Base-by-base conservation (phyloP, 1,284 basidiomycete genomes). In the Microbotryum scabiosae region DNA sequence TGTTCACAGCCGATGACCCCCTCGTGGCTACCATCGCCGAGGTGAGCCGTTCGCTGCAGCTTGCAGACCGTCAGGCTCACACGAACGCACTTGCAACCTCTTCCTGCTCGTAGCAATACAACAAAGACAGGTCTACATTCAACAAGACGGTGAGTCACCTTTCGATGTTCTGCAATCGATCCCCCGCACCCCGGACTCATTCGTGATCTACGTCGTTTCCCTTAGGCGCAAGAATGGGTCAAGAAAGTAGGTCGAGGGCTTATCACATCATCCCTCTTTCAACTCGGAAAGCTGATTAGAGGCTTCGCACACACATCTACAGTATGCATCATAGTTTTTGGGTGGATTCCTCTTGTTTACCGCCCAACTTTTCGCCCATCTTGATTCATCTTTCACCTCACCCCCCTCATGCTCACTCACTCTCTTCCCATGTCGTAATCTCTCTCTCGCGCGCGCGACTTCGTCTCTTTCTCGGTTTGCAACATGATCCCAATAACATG, bases 1-100 rank as follows among this genome's bases (percentile, higher is more conserved):
- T 36, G 20, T 25, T 30, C n/a, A 3, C 46, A 69, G 67, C 70
- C 32, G 70, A 71, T 47, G 70, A 71, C 50, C 67, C 70, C 7
- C 66, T 71, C 25, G 69, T 71, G 30, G 69, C 70, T n/a, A 65
- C 69, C 25, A 71, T 71, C 54, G 70, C 70, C 12, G 70, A 71
- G 58, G 65, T 68, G 14, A 21, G 59, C 9, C 20, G 23, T 20
- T 18, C 56, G 20, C 32, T 47, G 23, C 51, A 23, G 5, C 41
- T 4, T 20, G 5, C 12, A 12, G 36, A 41, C 5, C 36, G 36
- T 41, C 14, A 18, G 16, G 36, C 36, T 41, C 14, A 41, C 16
- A 12, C 36, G 36, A 16, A 18, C 36, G 36, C 36, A 1, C 36
- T 41, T 41, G 36, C 36, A 41, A 18, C n/a, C 28, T 30, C 16